Evolutionary conservation across 2,329 filamentous ascomycete genomes (phyloP), one percentile per base, ranked within the genome.

Genomic region (Exophiala aquamarina): DNA sequence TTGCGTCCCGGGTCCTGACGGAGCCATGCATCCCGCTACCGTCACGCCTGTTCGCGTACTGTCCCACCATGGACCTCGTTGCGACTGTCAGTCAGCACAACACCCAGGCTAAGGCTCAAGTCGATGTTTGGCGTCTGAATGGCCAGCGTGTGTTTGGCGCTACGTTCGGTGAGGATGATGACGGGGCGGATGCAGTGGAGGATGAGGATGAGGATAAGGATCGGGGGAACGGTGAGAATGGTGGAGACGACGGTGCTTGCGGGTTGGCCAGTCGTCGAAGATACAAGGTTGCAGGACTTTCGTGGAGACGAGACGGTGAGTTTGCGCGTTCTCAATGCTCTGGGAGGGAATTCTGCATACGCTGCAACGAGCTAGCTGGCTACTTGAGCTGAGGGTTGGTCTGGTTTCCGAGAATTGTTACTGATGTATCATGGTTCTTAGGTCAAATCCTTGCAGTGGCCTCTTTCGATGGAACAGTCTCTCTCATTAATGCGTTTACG

Each of bases 41-140:
- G 10, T 13, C 15, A 19, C 18, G 14, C 7, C 41, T 74, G 92
- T 26, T 77, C n/a, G 41, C 83, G 19, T 89, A 87, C 67, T 95
- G 89, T 66, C 89, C 91, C 13, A 86, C 84, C 7, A 87, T 95
- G 72, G 89, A 96, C 68, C 76, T 97, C 36, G 76, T 90, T 10
- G 86, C 87, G 10, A 78, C 75, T n/a, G 72, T 74, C 17, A 50
- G 50, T 33, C 15, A 11, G 39, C 45, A 45, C 15, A 48, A 42
- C n/a, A 11, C 11, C 6, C 23, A 11, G 6, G 23, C 6, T 6
- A 26, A 26, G 11, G 23, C 23, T 6, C 34, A 11, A n/a, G 72
- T 96, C 14, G 77, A 86, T 56, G 82, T 95, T 34, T 91, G 86
- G 67, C 80, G 92, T 39, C 78, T 91, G 13, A 88, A 86, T 51